Base-by-base conservation (phyloP, 202 grass and related monocot genomes). In the Miscanthus sacchariflorus region DNA sequence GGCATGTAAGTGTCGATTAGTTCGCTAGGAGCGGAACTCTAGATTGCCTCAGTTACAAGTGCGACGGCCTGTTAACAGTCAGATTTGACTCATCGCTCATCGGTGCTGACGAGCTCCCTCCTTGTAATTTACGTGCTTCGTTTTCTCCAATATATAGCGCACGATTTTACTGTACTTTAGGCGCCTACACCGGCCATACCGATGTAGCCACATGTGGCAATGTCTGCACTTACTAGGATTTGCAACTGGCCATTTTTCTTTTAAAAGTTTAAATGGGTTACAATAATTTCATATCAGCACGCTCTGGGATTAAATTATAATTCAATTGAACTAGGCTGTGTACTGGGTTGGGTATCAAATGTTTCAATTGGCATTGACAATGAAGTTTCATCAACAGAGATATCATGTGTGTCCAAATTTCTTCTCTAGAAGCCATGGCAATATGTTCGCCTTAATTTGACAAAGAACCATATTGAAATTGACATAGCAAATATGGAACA, bases 61-160 rank as follows among this genome's bases (percentile, higher is more conserved):
- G 65, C 1, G 65, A 27, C 12, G 27, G 12, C 12, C 25, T 30
- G 11, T 12, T 15, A 15, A 74, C 12, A 5, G 5, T 74, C 40
- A 46, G 44, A 45, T 1, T 6, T 14, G 40, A 7, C 21, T 73
- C 70, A 24, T 56, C 39, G 43, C 9, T 44, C 43, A 18, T 44
- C 71, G n/a, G n/a, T 25, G 40, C 21, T 4, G 40, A 74, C 72
- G 17, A 74, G 25, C 6, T 74, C 2, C 13, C 2, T 12, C 58
- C n/a, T 80, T 67, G 78, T 81, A 81, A 25, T 81, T 30, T 12
- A 81, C 78, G 40, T 33, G 23, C 40, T 68, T 39, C 24, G 78
- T 7, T 4, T 28, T 23, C 9, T 67, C n/a, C 38, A 15, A 30
- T 7, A 15, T 19, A 12, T 24, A 5, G 5, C 0, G 12, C 39